Evolutionary conservation across 768 basidiomycete genomes (phyloP).

Genomic region (Omphalotus guepiniiformis): DNA sequence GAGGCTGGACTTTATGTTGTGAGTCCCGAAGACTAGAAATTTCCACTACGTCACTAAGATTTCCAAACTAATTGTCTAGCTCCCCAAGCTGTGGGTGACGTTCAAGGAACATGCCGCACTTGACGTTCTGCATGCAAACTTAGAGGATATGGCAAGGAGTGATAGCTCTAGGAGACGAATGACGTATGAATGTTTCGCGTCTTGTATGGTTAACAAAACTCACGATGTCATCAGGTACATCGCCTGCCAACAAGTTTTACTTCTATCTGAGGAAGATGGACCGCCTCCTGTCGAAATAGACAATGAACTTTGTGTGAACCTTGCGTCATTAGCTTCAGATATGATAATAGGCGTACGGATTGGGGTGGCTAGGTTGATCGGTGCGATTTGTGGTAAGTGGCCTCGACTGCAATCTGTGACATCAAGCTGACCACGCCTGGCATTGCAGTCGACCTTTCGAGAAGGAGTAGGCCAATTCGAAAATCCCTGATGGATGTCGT

Average conservation of each 20-base stretch:
- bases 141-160: conserved; percentile 43
- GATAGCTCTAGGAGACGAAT: conserved; percentile 56
- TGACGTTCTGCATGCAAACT: conserved; percentile 34
- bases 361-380: conserved; percentile 72
- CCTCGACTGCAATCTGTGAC: too few species aligned
- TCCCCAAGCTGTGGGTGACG: conserved; percentile 43
- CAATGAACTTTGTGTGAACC: conserved; percentile 49
- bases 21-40: conserved; percentile 27
- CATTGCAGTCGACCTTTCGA: too few species aligned
- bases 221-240: conserved; percentile 51
- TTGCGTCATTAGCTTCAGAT: conserved; percentile 60
- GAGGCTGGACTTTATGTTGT: conserved; percentile 68
- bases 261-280: conserved; percentile 27
- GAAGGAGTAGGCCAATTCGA: neutral
- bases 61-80: conserved; percentile 29
- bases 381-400: conserved; percentile 49
- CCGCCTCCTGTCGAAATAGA: conserved; percentile 35
- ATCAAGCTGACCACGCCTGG: too few species aligned
- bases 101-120: conserved; percentile 32
- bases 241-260: conserved; percentile 64
- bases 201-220: conserved; percentile 4
- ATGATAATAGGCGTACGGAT: conserved; percentile 81
- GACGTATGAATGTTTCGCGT: conserved; percentile 49
- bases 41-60: conserved; percentile 8
- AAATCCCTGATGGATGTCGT: conserved; percentile 29